These are phyloP conservation scores for Tolypocladium endophyticum DNA, from an alignment of 2,329 filamentous ascomycete species.

Conservation along the genomic window DNA sequence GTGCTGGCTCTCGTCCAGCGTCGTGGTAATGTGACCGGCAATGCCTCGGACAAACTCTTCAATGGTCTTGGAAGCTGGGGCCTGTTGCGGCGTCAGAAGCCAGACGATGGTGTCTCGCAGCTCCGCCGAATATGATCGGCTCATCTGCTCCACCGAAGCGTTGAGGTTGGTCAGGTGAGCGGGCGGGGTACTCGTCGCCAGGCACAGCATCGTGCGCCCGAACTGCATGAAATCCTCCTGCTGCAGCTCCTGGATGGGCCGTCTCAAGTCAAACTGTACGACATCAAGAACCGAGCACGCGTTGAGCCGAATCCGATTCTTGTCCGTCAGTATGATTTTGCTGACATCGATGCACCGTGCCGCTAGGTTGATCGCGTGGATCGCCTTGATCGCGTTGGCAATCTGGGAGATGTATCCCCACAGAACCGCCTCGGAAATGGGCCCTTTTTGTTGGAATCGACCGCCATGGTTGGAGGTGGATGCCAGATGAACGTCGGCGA, in stretches of 20 bases:
- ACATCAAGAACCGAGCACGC: constrained; percentile 87
- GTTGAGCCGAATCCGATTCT: constrained; percentile 79
- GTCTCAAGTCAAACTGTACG: constrained; percentile 64
- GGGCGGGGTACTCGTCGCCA: constrained; percentile 59
- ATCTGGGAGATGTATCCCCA: constrained; percentile 94
- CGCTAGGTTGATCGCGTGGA: constrained; percentile 72
- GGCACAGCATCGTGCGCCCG: constrained; percentile 70
- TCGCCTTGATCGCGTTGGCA: constrained; percentile 74
- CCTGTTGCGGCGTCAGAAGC: constrained; percentile 60
- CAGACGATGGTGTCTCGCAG: constrained; percentile 72
- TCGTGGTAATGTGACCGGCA: constrained; percentile 62
- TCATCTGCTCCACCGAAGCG: constrained; percentile 65
- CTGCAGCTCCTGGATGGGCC: constrained; percentile 65
- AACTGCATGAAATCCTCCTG: constrained; percentile 80
- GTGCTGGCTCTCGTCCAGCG: constrained; percentile 72
- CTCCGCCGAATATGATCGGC: constrained; percentile 65
- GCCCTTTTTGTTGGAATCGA: constrained; percentile 32
- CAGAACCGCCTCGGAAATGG: constrained; percentile 60
- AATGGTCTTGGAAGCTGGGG: constrained; percentile 54
- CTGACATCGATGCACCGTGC: constrained; percentile 77
- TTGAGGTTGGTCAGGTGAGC: constrained; percentile 49
- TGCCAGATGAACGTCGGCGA: constrained; percentile 70
- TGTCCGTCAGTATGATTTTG: constrained; percentile 84
- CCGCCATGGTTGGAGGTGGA: constrained; percentile 26
- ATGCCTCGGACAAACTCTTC: constrained; percentile 73